These are phyloP conservation scores for Pseudonitzschia delicatissima DNA, from an alignment of 108 stramenopile genomes.

Conservation along the genomic window DNA sequence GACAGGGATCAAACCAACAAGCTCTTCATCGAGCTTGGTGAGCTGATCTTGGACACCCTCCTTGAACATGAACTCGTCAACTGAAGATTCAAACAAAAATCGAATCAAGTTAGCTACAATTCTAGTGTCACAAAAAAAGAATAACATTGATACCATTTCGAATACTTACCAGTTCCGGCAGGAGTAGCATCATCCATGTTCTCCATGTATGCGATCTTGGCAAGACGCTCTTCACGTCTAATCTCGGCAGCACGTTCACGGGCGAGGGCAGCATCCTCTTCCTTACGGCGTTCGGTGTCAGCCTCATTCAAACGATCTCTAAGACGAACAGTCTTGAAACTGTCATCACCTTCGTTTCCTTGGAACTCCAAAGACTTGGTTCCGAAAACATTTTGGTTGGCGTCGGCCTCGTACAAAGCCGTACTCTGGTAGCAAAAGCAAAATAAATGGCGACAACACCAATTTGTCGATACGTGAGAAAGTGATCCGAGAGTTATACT, in stretches of 20 bases:
- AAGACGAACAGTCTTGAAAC: slow-evolving; percentile 71
- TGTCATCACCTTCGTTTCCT: slow-evolving; percentile 65
- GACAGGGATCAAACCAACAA: slow-evolving; percentile 91
- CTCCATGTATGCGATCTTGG: slow-evolving; percentile 91
- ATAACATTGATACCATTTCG: background rate
- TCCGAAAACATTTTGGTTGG: slow-evolving; percentile 64
- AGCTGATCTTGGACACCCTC: slow-evolving; percentile 96
- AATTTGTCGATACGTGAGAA: too few species aligned
- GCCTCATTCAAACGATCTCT: slow-evolving; percentile 82
- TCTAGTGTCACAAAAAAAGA: too few species aligned
- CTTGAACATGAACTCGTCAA: slow-evolving; percentile 98
- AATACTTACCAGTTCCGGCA: slow-evolving; percentile 83
- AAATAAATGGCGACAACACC: background rate
- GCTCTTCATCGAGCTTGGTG: slow-evolving; percentile 91
- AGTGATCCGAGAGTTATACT: too few species aligned
- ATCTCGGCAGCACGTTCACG: slow-evolving; percentile 93
- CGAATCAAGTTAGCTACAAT: background rate
- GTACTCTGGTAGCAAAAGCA: slow-evolving; percentile 13
- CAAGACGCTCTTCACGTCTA: slow-evolving; percentile 80
- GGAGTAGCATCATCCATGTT: slow-evolving; percentile 88
- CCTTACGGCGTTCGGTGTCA: slow-evolving; percentile 89
- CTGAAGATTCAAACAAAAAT: slow-evolving; percentile 32
- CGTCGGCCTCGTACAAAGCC: slow-evolving; percentile 27
- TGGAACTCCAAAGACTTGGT: slow-evolving; percentile 68
- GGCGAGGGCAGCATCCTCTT: slow-evolving; percentile 64